A percentile compares a stretch with the other conserved stretches of the same genome.
Evolutionary conservation across 177 flowering plant species (phyloP).

Genomic region (Telopea speciosissima): DNA sequence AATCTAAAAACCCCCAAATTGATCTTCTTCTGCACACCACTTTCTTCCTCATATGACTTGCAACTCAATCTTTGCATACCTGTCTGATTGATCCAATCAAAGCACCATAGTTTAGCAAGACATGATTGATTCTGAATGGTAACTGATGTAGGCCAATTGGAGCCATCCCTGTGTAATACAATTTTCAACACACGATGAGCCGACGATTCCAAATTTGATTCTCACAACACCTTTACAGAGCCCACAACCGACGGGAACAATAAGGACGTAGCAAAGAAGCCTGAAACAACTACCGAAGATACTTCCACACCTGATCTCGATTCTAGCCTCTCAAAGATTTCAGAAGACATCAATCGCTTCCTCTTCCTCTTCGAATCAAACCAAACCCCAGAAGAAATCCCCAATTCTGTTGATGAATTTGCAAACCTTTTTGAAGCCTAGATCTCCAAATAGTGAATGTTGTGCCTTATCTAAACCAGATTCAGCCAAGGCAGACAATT

Average conservation of each 20-base stretch:
- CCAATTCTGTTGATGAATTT: conserved; percentile 31
- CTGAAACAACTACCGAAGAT: neutral
- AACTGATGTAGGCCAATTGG: no score
- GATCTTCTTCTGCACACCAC: no score
- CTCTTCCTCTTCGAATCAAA: conserved; percentile 4
- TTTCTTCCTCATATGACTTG: no score
- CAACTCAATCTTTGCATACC: no score
- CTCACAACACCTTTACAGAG: neutral
- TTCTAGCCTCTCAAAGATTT: conserved; percentile 13
- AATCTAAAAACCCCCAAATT: no score
- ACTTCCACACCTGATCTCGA: conserved; percentile 8
- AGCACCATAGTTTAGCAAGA: no score
- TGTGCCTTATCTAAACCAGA: conserved; percentile 15
- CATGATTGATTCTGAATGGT: no score
- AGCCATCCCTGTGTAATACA: no score
- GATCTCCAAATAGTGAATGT: conserved; percentile 23
- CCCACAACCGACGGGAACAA: no score
- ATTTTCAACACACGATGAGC: no score
- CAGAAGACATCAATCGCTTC: conserved; percentile 46
- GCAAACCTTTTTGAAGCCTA: conserved; percentile 29
- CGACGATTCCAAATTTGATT: neutral
- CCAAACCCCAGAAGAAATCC: conserved; percentile 21
- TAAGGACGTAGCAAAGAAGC: no score
- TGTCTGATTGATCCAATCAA: no score
- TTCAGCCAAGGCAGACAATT: conserved; percentile 18